Evolutionary conservation across 1,139 yeast genomes (phyloP).

Genomic region (Taphrina confusa): DNA sequence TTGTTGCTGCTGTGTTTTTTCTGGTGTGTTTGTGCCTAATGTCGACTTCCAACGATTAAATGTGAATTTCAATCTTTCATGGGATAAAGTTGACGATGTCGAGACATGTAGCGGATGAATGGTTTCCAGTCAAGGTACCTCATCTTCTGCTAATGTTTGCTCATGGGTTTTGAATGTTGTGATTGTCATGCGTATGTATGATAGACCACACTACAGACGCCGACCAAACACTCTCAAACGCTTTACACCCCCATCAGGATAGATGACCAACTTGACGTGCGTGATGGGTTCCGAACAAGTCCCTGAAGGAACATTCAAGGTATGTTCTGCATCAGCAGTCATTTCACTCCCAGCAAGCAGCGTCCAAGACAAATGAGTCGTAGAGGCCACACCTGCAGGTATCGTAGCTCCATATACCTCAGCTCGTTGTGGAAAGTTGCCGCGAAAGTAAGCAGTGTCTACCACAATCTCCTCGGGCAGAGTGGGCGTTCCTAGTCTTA

Average conservation of each 20-base stretch:
- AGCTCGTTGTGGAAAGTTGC: slow-evolving; percentile 83
- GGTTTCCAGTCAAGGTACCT: too few relatives aligned
- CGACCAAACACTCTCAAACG: slow-evolving; percentile 80
- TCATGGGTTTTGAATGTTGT: too few relatives aligned
- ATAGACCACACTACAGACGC: background rate
- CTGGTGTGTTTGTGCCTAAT: too few relatives aligned
- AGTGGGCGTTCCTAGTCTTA: slow-evolving; percentile 68
- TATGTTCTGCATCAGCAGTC: slow-evolving; percentile 77
- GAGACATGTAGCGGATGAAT: too few relatives aligned
- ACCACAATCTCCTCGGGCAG: slow-evolving; percentile 60
- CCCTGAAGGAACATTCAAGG: slow-evolving; percentile 48
- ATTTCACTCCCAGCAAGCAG: slow-evolving; percentile 67
- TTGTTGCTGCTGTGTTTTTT: too few relatives aligned
- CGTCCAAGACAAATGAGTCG: slow-evolving; percentile 57
- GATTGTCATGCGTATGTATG: too few relatives aligned
- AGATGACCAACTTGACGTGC: slow-evolving; percentile 75
- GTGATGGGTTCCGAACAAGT: slow-evolving; percentile 46
- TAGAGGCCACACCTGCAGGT: slow-evolving; percentile 42
- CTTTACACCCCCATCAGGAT: slow-evolving; percentile 96
- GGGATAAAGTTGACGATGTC: too few relatives aligned
- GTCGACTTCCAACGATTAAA: too few relatives aligned
- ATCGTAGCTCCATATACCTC: slow-evolving; percentile 50
- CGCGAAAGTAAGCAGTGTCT: slow-evolving; percentile 91
- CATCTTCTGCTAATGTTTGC: too few relatives aligned
- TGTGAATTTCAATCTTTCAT: too few relatives aligned